These are phyloP conservation scores for Hymenoscyphus occultus DNA, from an alignment of 2,329 filamentous ascomycete species.

Conservation along the genomic window DNA sequence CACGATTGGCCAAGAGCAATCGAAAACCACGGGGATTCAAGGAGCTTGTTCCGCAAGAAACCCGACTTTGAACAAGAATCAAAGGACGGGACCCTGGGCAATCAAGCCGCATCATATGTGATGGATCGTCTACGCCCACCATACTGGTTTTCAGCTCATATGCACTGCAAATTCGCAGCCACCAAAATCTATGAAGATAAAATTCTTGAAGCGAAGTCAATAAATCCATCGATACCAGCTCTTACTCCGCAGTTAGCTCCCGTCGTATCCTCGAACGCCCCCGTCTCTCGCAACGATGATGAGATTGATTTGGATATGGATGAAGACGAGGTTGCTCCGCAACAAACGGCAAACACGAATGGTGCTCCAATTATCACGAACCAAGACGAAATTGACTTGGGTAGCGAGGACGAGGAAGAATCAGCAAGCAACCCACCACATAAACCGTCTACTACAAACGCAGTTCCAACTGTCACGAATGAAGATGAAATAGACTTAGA, in stretches of 20 bases:
- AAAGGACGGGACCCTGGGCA: constrained; percentile 71
- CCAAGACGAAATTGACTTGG: constrained; percentile 62
- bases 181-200: constrained; percentile 51
- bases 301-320: constrained; percentile 58
- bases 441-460: not conserved
- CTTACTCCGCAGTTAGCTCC: not conserved
- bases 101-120: constrained; percentile 72
- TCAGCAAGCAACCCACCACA: constrained; percentile 25
- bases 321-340: constrained; percentile 28
- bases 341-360: constrained; percentile 19
- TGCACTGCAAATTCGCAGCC: constrained; percentile 86
- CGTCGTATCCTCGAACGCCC: not conserved
- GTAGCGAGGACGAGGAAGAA: constrained; percentile 25
- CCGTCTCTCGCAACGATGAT: constrained; percentile 50
- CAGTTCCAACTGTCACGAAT: constrained; percentile 5
- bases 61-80: constrained; percentile 74
- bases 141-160: constrained; percentile 91
- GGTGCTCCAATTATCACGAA: constrained; percentile 7
- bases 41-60: constrained; percentile 70
- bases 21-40: constrained; percentile 71
- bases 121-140: constrained; percentile 77
- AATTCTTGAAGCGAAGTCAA: constrained; percentile 19
- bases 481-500: constrained; percentile 18
- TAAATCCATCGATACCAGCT: not conserved
- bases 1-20: constrained; percentile 93